Percentiles rank a stretch among this genome's conserved stretches.
Conservation (phyloP, 2,329 filamentous ascomycete genomes). For the Aureobasidium namibiae region DNA sequence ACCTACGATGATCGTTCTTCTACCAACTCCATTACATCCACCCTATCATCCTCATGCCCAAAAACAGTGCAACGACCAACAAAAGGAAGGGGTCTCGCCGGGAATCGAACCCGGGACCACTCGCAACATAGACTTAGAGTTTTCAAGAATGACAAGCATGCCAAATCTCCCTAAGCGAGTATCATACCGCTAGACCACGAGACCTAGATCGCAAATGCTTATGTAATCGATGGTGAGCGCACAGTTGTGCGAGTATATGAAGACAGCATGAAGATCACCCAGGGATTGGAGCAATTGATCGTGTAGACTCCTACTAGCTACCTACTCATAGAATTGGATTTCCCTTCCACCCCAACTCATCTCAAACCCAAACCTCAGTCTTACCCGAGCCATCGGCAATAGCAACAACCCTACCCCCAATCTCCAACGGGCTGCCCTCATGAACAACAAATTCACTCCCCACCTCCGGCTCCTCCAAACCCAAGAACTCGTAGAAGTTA, state of each 20-base stretch:
- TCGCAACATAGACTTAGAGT: slow-evolving; percentile 11
- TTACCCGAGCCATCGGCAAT: slow-evolving; percentile 38
- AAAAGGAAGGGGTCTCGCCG: too few species aligned
- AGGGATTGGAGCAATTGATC: too few species aligned
- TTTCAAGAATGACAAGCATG: background rate
- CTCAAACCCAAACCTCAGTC: slow-evolving; percentile 21
- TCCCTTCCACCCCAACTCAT: background rate
- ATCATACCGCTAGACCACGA: slow-evolving; percentile 16
- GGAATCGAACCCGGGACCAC: slow-evolving; percentile 14
- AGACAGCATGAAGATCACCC: background rate
- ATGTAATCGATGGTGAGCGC: background rate
- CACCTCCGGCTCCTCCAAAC: slow-evolving; percentile 29
- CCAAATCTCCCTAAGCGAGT: slow-evolving; percentile 13
- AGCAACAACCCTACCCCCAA: slow-evolving; percentile 48
- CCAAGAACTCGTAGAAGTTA: slow-evolving; percentile 53
- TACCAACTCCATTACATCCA: too few species aligned
- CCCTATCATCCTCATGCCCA: too few species aligned
- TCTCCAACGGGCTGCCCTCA: slow-evolving; percentile 55
- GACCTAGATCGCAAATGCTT: background rate
- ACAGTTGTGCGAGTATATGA: background rate
- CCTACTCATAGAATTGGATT: too few species aligned
- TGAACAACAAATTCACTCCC: slow-evolving; percentile 50
- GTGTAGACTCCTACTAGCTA: too few species aligned
- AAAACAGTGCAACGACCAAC: too few species aligned
- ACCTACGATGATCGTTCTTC: too few species aligned